Evolutionary conservation across 345 rosid species (phyloP), one percentile per base, ranked within the genome.

Genomic region (Carallia pectinifolia): DNA sequence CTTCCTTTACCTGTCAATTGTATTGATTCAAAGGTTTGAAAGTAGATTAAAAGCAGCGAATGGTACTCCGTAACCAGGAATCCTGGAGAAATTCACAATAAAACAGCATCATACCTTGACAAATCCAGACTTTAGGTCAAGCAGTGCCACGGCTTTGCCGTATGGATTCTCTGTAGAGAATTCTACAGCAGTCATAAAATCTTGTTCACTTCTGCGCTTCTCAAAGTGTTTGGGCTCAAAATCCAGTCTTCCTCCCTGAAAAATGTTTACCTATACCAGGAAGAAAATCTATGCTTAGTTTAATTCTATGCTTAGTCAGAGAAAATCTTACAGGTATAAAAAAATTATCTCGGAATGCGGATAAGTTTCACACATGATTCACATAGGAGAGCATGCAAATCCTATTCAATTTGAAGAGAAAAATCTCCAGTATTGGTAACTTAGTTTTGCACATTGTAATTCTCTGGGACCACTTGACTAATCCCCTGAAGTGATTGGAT

Each of bases 121-220:
- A 52, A 74, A 61, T 52, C 93, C 87, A 9, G 73, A 77, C 73
- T 88, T 89, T 61, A 92, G 61, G 85, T 95, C 85, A n/a, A 92
- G 78, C 82, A 95, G 83, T 65, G 90, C 96, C 68, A 88, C 85
- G 50, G 96, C 87, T 75, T 84, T 91, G 2, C 99, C 99, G 68
- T 90, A 95, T 58, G 99, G 97, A 79, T 86, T 50, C 68, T 85
- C 72, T 48, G 78, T 44, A 54, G 99, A 90, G 74, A 92, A 89
- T 66, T 92, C 97, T 76, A 89, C 89, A 7, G 89, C 89, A 69
- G 96, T 92, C 80, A 90, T 47, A 65, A 81, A 90, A 67, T 89
- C 88, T 72, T 81, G 77, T 76, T 87, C 93, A 17, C 56, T 80
- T 77, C 79, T 80, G 64, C 53, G 72, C 82, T 81, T 87, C 75